Conservation (phyloP, 306 rosid species). For the Vicia villosa region DNA sequence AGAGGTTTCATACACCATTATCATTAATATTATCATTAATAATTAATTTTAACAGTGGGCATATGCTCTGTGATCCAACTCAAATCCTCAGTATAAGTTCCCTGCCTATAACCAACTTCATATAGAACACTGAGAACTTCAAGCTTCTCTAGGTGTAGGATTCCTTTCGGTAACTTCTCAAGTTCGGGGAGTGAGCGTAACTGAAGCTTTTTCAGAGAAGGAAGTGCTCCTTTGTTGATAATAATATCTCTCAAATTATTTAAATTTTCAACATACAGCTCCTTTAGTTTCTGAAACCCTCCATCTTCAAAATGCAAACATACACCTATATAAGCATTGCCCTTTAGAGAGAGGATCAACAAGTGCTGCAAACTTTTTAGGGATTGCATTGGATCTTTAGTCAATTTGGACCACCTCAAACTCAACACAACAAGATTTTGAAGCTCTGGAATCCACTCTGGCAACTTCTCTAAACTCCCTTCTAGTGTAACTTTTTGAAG, state of each 20-base stretch:
- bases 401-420: rapidly evolving
- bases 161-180: neutral
- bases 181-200: rapidly evolving
- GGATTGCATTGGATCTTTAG: neutral
- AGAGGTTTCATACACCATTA: too few relatives aligned
- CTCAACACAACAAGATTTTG: neutral
- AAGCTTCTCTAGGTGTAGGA: neutral
- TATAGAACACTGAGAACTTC: too few relatives aligned
- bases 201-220: neutral
- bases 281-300: neutral
- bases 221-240: neutral
- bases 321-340: neutral
- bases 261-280: neutral
- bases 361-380: neutral
- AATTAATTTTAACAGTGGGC: too few relatives aligned
- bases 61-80: too few relatives aligned
- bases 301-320: slow-evolving; percentile 8
- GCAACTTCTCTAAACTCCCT: neutral
- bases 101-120: too few relatives aligned
- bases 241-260: neutral
- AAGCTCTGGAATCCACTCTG: slow-evolving; percentile 1
- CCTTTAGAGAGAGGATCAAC: neutral
- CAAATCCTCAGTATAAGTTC: too few relatives aligned
- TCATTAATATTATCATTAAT: too few relatives aligned
- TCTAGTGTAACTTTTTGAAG: neutral